Evolutionary conservation across 768 basidiomycete species (phyloP).

Genomic region (Lyophyllum semitale): DNA sequence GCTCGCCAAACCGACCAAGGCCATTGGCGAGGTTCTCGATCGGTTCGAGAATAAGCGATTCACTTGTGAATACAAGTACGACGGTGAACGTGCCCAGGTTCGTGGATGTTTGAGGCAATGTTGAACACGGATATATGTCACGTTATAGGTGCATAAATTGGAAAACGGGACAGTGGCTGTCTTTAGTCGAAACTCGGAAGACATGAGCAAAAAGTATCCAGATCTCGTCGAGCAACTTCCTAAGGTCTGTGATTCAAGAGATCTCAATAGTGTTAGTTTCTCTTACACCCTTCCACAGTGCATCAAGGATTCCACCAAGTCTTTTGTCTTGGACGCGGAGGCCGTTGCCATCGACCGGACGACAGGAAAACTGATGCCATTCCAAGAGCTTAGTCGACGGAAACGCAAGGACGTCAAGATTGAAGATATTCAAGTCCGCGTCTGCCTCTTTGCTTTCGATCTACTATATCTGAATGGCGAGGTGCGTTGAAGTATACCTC

Average conservation of each 20-base stretch:
- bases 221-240: constrained; percentile 96
- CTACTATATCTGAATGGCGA: constrained; percentile 96
- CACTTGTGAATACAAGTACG: constrained; percentile 99
- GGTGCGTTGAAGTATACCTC: constrained; percentile 46
- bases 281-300: constrained; percentile 51
- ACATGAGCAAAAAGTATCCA: constrained; percentile 99
- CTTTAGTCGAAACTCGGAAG: constrained; percentile 97
- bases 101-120: constrained; percentile 2
- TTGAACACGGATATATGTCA: not conserved
- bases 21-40: constrained; percentile 96
- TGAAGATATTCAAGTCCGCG: constrained; percentile 95
- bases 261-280: not conserved
- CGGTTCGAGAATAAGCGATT: constrained; percentile 94
- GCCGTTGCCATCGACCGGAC: constrained; percentile 92
- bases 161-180: constrained; percentile 84
- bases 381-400: constrained; percentile 93
- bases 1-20: constrained; percentile 99
- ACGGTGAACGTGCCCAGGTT: constrained; percentile 95
- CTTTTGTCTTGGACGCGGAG: constrained; percentile 95
- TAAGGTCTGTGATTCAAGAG: constrained; percentile 48
- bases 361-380: constrained; percentile 89
- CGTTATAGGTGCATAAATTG: constrained; percentile 75
- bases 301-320: constrained; percentile 78
- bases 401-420: constrained; percentile 98
- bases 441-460: constrained; percentile 96